These are phyloP conservation scores for Puccinia coronata DNA, from an alignment of 1,284 basidiomycete genomes.

Conservation along the genomic window DNA sequence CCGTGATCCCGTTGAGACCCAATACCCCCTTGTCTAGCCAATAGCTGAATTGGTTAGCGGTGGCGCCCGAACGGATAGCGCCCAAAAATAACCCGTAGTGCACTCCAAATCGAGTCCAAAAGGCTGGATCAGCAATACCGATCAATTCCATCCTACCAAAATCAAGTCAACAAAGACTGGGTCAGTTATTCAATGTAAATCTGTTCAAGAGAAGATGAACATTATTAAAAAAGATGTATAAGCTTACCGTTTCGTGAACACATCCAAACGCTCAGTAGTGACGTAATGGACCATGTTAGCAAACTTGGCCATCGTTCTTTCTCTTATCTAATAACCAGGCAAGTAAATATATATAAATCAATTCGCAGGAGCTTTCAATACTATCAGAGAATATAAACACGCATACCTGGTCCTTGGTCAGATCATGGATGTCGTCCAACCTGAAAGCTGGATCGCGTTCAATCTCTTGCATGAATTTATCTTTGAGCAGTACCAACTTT, in stretches of 20 bases:
- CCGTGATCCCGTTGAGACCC: slow-evolving; percentile 64
- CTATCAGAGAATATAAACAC: too few species aligned
- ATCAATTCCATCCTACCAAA: slow-evolving; percentile 52
- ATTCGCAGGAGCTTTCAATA: background rate
- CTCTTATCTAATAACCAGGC: slow-evolving; percentile 6
- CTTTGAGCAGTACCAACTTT: slow-evolving; percentile 57
- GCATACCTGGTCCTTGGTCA: slow-evolving; percentile 64
- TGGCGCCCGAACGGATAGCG: slow-evolving; percentile 60
- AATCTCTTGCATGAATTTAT: slow-evolving; percentile 57
- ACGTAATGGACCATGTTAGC: slow-evolving; percentile 58
- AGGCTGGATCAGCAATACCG: slow-evolving; percentile 63
- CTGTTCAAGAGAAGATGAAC: background rate
- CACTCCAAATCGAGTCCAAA: slow-evolving; percentile 65
- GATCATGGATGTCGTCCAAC: slow-evolving; percentile 64
- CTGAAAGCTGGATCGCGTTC: slow-evolving; percentile 64
- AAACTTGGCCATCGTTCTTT: slow-evolving; percentile 59
- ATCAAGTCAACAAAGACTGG: background rate
- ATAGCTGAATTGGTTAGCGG: slow-evolving; percentile 61
- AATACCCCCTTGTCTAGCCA: slow-evolving; percentile 65
- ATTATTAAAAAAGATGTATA: background rate
- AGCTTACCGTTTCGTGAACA: slow-evolving; percentile 61
- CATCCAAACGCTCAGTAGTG: slow-evolving; percentile 61
- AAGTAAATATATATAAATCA: background rate
- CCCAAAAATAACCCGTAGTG: slow-evolving; percentile 65
- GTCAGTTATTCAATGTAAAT: background rate